phyloP scores from a whole-genome alignment of 2,329 filamentous ascomycete genomes.

The Dothideomycetes sp. region DNA sequence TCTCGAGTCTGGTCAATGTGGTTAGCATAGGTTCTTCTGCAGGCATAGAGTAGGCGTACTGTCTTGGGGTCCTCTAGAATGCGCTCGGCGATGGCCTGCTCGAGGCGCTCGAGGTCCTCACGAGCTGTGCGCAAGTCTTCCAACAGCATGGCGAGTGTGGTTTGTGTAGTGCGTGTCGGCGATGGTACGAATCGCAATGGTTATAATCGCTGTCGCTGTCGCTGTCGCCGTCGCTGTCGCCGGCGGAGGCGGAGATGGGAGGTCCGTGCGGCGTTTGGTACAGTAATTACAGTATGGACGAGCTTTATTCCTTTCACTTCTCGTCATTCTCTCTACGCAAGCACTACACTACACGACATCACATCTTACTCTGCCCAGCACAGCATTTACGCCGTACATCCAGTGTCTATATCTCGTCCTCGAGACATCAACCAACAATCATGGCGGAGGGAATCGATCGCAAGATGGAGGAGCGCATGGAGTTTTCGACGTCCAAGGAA shows the following conservation, averaged over 20 bases:
- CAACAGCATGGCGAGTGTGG: slow-evolving; percentile 53
- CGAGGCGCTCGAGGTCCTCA: slow-evolving; percentile 91
- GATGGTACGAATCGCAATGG: no score
- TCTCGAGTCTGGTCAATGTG: slow-evolving; percentile 61
- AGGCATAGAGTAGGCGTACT: slow-evolving; percentile 13
- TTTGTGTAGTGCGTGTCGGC: not conserved
- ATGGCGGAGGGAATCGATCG: slow-evolving; percentile 95
- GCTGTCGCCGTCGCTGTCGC: no score
- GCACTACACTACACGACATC: not conserved
- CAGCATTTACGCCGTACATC: not conserved
- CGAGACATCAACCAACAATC: slow-evolving; percentile 30
- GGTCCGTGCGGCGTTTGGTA: slow-evolving; percentile 2
- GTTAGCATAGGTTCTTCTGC: slow-evolving; percentile 7
- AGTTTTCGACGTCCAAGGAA: slow-evolving; percentile 97
- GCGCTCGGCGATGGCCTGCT: slow-evolving; percentile 86
- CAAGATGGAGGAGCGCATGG: slow-evolving; percentile 91
- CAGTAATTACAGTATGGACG: slow-evolving; percentile 1
- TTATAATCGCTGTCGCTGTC: no score
- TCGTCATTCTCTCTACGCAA: not conserved
- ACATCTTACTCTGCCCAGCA: not conserved
- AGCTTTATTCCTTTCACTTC: slow-evolving; percentile 7
- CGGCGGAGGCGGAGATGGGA: slow-evolving; percentile 8
- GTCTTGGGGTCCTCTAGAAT: slow-evolving; percentile 81
- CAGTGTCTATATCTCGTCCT: not conserved
- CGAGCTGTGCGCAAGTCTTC: slow-evolving; percentile 92